Base-by-base conservation (phyloP, 1,139 yeast species). In the Magnusiomyces tetraspermus region DNA sequence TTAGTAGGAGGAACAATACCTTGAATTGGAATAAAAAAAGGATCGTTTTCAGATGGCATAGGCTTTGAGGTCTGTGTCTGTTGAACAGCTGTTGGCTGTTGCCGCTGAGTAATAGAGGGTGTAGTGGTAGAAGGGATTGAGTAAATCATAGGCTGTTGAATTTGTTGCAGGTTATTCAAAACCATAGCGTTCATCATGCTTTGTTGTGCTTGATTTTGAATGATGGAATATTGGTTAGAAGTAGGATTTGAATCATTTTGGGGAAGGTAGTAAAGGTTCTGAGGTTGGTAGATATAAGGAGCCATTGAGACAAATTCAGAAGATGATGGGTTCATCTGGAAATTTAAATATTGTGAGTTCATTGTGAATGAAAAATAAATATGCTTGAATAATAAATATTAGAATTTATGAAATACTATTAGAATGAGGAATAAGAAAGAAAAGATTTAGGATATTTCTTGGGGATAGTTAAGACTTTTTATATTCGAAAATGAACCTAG, bases 1-100 rank as follows among this genome's bases (percentile, higher is more conserved):
- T 49, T 52, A 19, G 54, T 23, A 19, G 54, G 54, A 23, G 51
- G 49, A 8, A 52, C 38, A 24, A 48, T 33, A 4, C 52, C 54
- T 28, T 52, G 51, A 15, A 52, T 42, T 10, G 52, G 52, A 28
- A 52, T 52, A 26, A 52, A 52, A 36, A 19, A 49, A 8, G 54
- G 50, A 46, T 49, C 54, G 26, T 40, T 36, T 26, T 46, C 48
- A 10, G 43, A 4, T 17, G 43, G 43, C 43, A 40, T 40, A 19
- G 24, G 43, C 23, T 19, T 19, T 10, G 43, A 19, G 21, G 43
- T 17, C 6, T 21, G 24, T 6, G 26, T 8, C 6, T n/a, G 26
- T 40, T 40, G 43, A 40, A 21, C 17, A 37, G 17, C 17, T 13
- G n/a, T n/a, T 6, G 41, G 17, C 8, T 8, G 13, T 30, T 30